phyloP scores from a whole-genome alignment of 768 basidiomycete species.

The Trametes meyenii region DNA sequence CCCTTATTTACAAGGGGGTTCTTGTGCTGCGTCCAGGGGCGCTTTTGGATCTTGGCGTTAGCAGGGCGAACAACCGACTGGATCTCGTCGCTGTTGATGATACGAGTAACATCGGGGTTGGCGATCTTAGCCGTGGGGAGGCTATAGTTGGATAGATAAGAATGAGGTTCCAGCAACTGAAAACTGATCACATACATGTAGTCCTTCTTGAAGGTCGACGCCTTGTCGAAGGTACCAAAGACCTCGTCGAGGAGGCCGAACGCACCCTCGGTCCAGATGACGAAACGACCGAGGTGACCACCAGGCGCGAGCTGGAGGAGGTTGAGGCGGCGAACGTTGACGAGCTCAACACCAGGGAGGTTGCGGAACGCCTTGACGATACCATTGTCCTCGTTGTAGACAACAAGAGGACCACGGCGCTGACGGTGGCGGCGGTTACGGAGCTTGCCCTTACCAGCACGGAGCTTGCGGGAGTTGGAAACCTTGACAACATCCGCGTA shows the following conservation, averaged over 20 bases:
- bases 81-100: constrained; percentile 99
- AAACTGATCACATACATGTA: constrained; percentile 60
- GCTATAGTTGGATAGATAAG: constrained; percentile 40
- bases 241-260: constrained; percentile 92
- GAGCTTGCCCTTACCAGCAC: constrained; percentile 97
- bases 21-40: constrained; percentile 99
- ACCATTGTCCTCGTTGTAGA: constrained; percentile 97
- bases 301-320: constrained; percentile 99
- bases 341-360: constrained; percentile 96
- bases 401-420: constrained; percentile 94
- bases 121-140: constrained; percentile 95
- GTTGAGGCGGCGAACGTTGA: constrained; percentile 92
- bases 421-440: constrained; percentile 96
- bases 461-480: constrained; percentile 94
- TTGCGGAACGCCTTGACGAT: constrained; percentile 99
- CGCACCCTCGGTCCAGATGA: constrained; percentile 98
- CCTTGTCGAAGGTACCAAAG: constrained; percentile 93
- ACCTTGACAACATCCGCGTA: constrained; percentile 95
- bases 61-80: constrained; percentile 95
- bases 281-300: constrained; percentile 98
- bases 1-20: constrained; percentile 95
- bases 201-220: constrained; percentile 84
- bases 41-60: constrained; percentile 81
- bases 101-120: constrained; percentile 94
- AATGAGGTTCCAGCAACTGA: neutral